phyloP scores from a whole-genome alignment of 2,329 filamentous ascomycete genomes.

The Xylaria sp. region DNA sequence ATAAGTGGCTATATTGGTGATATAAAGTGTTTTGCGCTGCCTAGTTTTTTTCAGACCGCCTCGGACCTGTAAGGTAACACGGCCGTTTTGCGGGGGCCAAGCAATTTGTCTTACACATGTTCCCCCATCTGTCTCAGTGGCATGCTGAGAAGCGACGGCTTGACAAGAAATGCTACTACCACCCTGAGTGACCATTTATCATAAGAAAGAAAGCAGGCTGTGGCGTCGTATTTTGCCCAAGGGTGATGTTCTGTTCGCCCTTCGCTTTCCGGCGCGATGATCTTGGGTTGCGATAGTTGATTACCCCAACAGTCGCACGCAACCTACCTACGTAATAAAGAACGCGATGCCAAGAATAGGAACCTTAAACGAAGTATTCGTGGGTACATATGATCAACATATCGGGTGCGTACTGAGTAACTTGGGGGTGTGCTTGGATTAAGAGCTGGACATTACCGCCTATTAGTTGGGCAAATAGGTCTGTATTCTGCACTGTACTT shows the following conservation, averaged over 20 bases:
- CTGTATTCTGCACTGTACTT: background rate
- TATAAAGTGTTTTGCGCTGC: no score
- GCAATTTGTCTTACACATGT: conserved; percentile 6
- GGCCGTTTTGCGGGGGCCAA: background rate
- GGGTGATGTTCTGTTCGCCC: background rate
- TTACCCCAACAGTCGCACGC: background rate
- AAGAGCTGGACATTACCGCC: no score
- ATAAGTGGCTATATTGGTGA: no score
- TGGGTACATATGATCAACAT: background rate
- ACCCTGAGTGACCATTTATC: background rate
- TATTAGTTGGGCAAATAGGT: background rate
- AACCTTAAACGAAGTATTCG: background rate
- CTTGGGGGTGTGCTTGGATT: no score
- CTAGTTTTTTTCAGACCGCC: no score
- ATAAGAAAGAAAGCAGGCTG: background rate
- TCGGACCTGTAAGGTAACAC: conserved; percentile 1
- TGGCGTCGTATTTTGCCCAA: background rate
- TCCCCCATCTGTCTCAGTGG: background rate
- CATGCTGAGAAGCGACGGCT: background rate
- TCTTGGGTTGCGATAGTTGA: background rate
- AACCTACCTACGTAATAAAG: background rate
- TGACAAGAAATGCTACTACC: background rate
- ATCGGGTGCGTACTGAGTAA: no score
- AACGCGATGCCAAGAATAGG: background rate
- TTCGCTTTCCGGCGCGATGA: conserved; percentile 2